Evolutionary conservation across 768 basidiomycete species (phyloP), one percentile per base, ranked within the genome.

Genomic region (Daedalea quercina): DNA sequence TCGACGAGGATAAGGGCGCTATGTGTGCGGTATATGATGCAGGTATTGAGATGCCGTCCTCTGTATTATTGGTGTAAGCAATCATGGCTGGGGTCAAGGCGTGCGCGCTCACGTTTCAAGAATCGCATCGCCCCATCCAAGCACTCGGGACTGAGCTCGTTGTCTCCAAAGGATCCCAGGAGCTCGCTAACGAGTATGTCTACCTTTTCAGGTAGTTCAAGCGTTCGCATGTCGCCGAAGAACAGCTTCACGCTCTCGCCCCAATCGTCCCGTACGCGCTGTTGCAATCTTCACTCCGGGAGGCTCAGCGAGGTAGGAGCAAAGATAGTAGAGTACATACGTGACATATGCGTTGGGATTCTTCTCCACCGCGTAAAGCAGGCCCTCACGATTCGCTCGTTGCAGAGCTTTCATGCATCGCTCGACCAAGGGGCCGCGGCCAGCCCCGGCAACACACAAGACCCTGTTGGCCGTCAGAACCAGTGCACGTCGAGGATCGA

Each of bases 121-220:
- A 93, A 94, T 45, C 95, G 76, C 81, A 87, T 82, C 9, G 92
- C 94, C 12, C 96, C 96, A 65, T 99, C 96, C 33, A 99, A 74
- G 69, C 96, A 99, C 68, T 99, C 96, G 0, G 96, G 96, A 64
- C 93, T 94, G 45, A 98, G 80, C 67, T 99, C 96, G 55, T 99
- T 99, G 69, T 99, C 96, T 1, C 95, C 96, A 71, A 99, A 98
- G 3, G 92, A 94, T 3, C 96, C 96, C 61, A 99, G 70, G 20
- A 99, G 79, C 68, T 99, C 96, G 71, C 90, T 95, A 62, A 99
- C 86, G 53, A 99, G 73, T 56, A 99, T 91, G 67, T 98, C 96
- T 25, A 83, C 93, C 58, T 80, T 77, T 60, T 96, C 91, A 4
- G 95, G 94, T 1, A 95, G 69, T 9, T 84, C 76, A 42, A 96